A percentile compares a stretch with the other conserved stretches of the same genome.
These are phyloP conservation scores for Colletotrichum musicola DNA, from an alignment of 2,329 filamentous ascomycete genomes.

Conservation along the genomic window DNA sequence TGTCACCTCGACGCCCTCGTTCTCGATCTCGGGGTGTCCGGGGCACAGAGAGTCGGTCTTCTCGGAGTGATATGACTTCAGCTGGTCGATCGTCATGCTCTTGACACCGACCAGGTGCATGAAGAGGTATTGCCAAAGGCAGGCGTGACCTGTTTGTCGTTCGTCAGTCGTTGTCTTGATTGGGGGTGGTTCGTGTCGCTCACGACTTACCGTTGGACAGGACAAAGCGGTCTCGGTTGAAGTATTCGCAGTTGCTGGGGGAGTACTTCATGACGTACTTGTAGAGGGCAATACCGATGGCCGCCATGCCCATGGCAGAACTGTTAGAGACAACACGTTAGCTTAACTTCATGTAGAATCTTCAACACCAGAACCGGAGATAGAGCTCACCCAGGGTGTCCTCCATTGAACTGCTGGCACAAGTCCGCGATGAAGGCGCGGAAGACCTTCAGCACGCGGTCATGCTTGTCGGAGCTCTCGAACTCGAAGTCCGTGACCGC, in stretches of 20 bases:
- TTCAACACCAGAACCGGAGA: background rate
- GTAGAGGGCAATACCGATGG: conserved; percentile 71
- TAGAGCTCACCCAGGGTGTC: conserved; percentile 72
- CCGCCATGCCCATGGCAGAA: conserved; percentile 69
- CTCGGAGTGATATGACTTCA: conserved; percentile 64
- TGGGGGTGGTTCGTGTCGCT: background rate
- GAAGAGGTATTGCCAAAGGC: conserved; percentile 66
- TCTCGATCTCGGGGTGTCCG: conserved; percentile 69
- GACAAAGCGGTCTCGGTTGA: conserved; percentile 73
- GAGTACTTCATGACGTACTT: conserved; percentile 73
- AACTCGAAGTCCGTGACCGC: conserved; percentile 16
- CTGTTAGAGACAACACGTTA: conserved; percentile 37
- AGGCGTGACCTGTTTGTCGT: conserved; percentile 55
- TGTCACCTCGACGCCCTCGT: conserved; percentile 69
- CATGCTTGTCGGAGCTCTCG: conserved; percentile 31
- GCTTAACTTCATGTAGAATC: background rate
- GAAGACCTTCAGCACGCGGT: conserved; percentile 68
- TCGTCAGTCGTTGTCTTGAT: conserved; percentile 17
- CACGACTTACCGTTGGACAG: conserved; percentile 63
- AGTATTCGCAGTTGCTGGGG: conserved; percentile 64
- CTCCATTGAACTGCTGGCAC: conserved; percentile 77
- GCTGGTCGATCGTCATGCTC: conserved; percentile 66
- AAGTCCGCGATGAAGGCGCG: conserved; percentile 74
- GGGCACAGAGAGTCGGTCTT: conserved; percentile 62
- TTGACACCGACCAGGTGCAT: conserved; percentile 66